These are phyloP conservation scores for Russula lepida DNA, from an alignment of 768 basidiomycete genomes.

Conservation along the genomic window DNA sequence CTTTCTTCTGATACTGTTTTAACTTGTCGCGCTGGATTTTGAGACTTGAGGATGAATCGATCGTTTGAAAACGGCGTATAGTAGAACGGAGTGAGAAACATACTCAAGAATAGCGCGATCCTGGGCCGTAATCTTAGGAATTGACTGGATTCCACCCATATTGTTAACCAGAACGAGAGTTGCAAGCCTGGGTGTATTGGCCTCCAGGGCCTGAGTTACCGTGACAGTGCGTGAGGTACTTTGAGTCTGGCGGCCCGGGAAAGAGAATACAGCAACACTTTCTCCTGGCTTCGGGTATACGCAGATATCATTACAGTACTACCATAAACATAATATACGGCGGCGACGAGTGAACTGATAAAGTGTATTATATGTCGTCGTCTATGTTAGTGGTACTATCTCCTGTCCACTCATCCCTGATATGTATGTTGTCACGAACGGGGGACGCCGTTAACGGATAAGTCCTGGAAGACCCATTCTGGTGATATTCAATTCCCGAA, in stretches of 20 bases:
- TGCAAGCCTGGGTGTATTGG: background rate
- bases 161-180: background rate
- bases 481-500: background rate
- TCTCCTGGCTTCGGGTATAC: no score
- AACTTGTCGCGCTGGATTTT: slow-evolving; percentile 96
- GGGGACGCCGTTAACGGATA: background rate
- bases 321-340: background rate
- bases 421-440: background rate
- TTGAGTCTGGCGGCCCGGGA: background rate
- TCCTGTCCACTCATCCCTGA: background rate
- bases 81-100: slow-evolving; percentile 27
- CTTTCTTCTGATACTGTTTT: slow-evolving; percentile 92
- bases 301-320: background rate
- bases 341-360: background rate
- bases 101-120: slow-evolving; percentile 95
- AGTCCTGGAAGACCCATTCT: background rate
- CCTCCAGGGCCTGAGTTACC: background rate
- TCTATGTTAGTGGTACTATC: background rate
- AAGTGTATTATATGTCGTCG: background rate
- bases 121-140: slow-evolving; percentile 84
- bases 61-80: slow-evolving; percentile 20
- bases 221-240: no score
- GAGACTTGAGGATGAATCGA: slow-evolving; percentile 44
- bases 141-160: slow-evolving; percentile 68
- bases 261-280: no score